Conservation (phyloP, 148 eudicot species). For the Cornus suecica region DNA sequence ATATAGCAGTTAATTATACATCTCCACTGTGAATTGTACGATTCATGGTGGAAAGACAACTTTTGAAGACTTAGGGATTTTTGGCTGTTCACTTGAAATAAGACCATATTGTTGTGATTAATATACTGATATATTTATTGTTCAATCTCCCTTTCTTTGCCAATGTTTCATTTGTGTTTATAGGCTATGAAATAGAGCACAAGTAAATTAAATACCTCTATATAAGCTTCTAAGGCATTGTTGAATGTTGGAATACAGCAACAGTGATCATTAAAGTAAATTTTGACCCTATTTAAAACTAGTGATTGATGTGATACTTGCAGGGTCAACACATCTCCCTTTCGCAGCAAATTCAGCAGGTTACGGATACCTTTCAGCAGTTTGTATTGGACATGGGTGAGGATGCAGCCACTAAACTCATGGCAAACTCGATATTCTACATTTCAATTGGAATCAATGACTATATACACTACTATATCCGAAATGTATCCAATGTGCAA, state of each 20-base stretch:
- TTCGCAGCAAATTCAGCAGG: constrained; percentile 85
- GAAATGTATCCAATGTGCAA: constrained; percentile 71
- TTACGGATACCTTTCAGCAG: constrained; percentile 71
- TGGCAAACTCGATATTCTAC: constrained; percentile 74
- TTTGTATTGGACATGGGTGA: constrained; percentile 69
- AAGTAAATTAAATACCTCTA: not conserved
- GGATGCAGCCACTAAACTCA: constrained; percentile 48
- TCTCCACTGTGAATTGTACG: not conserved
- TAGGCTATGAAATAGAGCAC: not conserved
- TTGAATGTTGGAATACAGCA: not conserved
- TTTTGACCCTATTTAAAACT: not conserved
- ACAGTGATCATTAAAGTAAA: not conserved
- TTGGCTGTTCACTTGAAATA: not conserved
- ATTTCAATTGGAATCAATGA: constrained; percentile 89
- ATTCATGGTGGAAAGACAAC: not conserved
- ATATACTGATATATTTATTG: not conserved
- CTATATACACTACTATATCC: constrained; percentile 91
- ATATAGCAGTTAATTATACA: not conserved
- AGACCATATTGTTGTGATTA: not conserved
- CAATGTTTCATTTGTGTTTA: not conserved
- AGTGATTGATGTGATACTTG: constrained; percentile 2
- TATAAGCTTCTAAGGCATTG: not conserved
- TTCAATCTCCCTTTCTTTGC: not conserved
- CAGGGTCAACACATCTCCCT: constrained; percentile 91
- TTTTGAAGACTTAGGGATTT: not conserved